Evolutionary conservation across 441 rosid species (phyloP).

Genomic region (Manihot esculenta): DNA sequence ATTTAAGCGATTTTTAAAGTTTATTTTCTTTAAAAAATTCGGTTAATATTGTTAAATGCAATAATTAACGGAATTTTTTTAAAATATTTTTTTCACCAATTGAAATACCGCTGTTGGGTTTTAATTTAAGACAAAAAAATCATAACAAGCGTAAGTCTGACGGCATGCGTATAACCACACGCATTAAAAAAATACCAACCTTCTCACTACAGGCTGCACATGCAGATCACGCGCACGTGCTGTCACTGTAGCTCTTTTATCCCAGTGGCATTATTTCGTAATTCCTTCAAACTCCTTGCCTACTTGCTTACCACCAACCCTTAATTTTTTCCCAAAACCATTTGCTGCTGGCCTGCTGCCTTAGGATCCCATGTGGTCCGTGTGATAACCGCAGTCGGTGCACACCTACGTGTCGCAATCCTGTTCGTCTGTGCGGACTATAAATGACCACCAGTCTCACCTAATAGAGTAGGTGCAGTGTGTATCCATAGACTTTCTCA

Average conservation of each 20-base stretch:
- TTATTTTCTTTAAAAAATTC: too few relatives aligned
- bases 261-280: constrained; percentile 9
- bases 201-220: constrained; percentile 13
- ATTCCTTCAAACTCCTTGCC: background rate
- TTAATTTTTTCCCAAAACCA: constrained; percentile 4
- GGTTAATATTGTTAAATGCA: too few relatives aligned
- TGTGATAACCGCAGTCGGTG: background rate
- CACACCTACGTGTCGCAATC: constrained; percentile 33
- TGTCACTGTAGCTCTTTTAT: constrained; percentile 11
- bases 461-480: background rate
- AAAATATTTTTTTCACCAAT: too few relatives aligned
- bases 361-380: background rate
- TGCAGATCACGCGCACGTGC: constrained; percentile 31
- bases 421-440: constrained; percentile 32
- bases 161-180: constrained; percentile 1
- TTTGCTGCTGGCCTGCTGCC: constrained; percentile 3
- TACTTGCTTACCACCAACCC: background rate
- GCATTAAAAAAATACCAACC: constrained; percentile 4
- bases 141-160: constrained; percentile 6
- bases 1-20: too few relatives aligned
- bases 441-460: constrained; percentile 27
- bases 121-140: too few relatives aligned
- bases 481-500: background rate
- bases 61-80: too few relatives aligned
- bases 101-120: too few relatives aligned